phyloP scores from a whole-genome alignment of 1,139 yeast species.

The Pichia sp. region DNA sequence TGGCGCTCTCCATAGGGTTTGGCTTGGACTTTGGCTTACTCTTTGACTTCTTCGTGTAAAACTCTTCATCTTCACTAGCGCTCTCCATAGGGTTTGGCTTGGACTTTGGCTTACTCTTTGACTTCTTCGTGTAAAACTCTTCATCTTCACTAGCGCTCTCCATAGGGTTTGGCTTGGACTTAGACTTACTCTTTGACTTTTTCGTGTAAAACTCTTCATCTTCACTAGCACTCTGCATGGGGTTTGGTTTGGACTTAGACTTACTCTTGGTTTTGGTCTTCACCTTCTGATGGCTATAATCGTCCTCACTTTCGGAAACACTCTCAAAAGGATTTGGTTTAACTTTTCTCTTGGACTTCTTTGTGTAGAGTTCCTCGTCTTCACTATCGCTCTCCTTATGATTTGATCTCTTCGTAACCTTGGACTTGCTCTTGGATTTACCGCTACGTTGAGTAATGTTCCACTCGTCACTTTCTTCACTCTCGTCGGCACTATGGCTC shows the following conservation, averaged over 20 bases:
- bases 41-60: neutral
- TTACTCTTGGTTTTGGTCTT: neutral
- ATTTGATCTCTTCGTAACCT: neutral
- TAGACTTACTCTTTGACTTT: neutral
- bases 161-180: neutral
- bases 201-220: neutral
- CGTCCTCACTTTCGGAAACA: neutral
- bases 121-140: neutral
- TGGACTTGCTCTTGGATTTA: neutral
- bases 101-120: neutral
- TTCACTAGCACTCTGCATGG: neutral
- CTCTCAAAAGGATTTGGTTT: neutral
- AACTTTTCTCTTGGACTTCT: neutral
- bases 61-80: neutral
- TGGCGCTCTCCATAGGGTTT: slow-evolving; percentile 4
- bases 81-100: slow-evolving; percentile 1
- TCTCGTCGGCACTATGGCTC: neutral
- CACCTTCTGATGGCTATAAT: no score
- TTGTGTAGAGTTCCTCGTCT: neutral
- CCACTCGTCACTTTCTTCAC: neutral
- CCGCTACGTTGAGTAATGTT: no score
- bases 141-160: neutral
- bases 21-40: slow-evolving; percentile 1
- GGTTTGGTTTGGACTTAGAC: neutral
- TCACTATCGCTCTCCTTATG: neutral